Conservation (phyloP, 257 asterid species). For the Echites panduratus region DNA sequence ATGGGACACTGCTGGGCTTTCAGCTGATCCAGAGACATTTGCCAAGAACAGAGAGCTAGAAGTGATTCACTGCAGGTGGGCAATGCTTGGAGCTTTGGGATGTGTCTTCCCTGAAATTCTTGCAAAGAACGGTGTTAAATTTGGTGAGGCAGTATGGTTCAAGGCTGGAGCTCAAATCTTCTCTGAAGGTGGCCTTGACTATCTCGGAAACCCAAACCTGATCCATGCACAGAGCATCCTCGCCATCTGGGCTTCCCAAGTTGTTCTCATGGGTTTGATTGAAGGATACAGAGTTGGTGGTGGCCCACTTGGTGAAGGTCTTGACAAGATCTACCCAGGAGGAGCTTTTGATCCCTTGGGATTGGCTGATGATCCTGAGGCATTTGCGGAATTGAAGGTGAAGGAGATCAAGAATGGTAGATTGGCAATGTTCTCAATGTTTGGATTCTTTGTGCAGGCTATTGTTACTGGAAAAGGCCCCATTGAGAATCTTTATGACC, state of each 20-base stretch:
- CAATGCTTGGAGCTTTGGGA: constrained; percentile 93
- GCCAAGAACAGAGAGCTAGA: constrained; percentile 88
- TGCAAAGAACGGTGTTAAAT: constrained; percentile 61
- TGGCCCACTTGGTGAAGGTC: constrained; percentile 87
- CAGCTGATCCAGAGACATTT: constrained; percentile 89
- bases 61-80: constrained; percentile 88
- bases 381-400: constrained; percentile 54
- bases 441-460: constrained; percentile 84
- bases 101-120: constrained; percentile 84
- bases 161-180: constrained; percentile 91
- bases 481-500: constrained; percentile 63
- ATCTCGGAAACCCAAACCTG: constrained; percentile 82
- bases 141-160: constrained; percentile 91
- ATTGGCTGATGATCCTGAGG: constrained; percentile 50
- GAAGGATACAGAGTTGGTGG: constrained; percentile 92
- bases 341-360: constrained; percentile 86
- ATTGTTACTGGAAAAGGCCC: constrained; percentile 91
- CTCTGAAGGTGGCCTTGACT: constrained; percentile 85
- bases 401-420: constrained; percentile 68
- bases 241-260: constrained; percentile 82
- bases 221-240: constrained; percentile 87
- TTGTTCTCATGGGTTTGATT: constrained; percentile 69
- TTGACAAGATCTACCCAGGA: constrained; percentile 81
- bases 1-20: constrained; percentile 95
- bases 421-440: constrained; percentile 61